Percentiles rank a stretch among this genome's conserved stretches.
Conservation (phyloP, 805 yeast species). For the Candida tibetensis region DNA sequence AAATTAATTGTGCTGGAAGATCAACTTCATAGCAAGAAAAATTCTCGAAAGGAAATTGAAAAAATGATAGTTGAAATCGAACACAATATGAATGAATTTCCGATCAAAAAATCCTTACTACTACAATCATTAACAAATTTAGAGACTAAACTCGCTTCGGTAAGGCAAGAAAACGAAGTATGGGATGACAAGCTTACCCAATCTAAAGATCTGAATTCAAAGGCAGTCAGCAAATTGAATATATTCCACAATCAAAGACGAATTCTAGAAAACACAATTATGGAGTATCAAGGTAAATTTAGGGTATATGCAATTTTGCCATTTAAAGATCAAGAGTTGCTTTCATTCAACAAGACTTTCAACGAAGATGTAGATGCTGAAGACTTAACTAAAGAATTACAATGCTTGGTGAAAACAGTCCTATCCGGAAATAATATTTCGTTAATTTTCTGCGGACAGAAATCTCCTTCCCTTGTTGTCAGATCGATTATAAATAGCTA, state of each 20-base stretch:
- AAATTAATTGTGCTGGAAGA: no score
- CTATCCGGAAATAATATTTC: slow-evolving; percentile 18
- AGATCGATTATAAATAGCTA: slow-evolving; percentile 11
- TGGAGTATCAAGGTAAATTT: slow-evolving; percentile 26
- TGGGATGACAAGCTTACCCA: slow-evolving; percentile 12
- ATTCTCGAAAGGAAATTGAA: no score
- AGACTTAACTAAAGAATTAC: slow-evolving; percentile 19
- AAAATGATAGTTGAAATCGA: slow-evolving; percentile 13
- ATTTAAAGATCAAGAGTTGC: not conserved
- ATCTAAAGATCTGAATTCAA: not conserved
- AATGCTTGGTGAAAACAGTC: slow-evolving; percentile 18
- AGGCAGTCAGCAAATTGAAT: slow-evolving; percentile 22
- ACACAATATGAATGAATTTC: slow-evolving; percentile 17
- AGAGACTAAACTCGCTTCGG: slow-evolving; percentile 14
- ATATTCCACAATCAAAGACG: slow-evolving; percentile 38
- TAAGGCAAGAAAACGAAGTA: slow-evolving; percentile 16
- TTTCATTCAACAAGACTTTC: slow-evolving; percentile 20
- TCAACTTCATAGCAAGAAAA: no score
- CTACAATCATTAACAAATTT: slow-evolving; percentile 18
- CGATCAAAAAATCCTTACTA: slow-evolving; percentile 15
- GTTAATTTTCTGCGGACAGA: slow-evolving; percentile 18
- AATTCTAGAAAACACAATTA: slow-evolving; percentile 49
- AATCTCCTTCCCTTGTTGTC: slow-evolving; percentile 1
- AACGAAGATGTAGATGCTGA: slow-evolving; percentile 1
- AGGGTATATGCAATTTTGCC: slow-evolving; percentile 21